Base-by-base conservation (phyloP, 768 basidiomycete species). In the Xerocomellus dryophilus region DNA sequence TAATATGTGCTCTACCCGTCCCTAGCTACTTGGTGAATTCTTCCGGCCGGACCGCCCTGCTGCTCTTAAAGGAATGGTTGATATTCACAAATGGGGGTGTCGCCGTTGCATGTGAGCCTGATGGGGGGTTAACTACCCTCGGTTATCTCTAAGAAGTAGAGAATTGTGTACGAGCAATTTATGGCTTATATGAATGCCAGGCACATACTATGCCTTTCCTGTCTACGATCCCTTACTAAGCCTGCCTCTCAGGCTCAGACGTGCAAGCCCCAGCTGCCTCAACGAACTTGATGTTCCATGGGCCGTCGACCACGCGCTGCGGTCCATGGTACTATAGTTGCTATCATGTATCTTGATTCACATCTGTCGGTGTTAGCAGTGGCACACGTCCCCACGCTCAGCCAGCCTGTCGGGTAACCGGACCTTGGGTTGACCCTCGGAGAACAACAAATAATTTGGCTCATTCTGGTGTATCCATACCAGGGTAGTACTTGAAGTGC, bases 1-100 rank as follows among this genome's bases (percentile, higher is more conserved):
- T 27, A 42, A 48, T 54, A 5, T 51, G 40, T 45, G n/a, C 23
- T 50, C 29, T 40, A 23, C 38, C 40, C 60, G 45, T 42, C 60
- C 64, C 48, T 66, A n/a, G n/a, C n/a, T n/a, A n/a, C n/a, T n/a
- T n/a, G 59, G 44, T 29, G 36, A 61, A 31, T 47, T 41, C 54
- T 40, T 44, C 50, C 56, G 59, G 47, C 50, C 59, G 56, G 59
- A 40, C 52, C 50, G 54, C 45, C 45, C 47, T 27, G 17, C 43
- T 43, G 47, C 41, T 39, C 39, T 45, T 11, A 17, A 34, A 39
- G 64, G 29, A 23, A 41, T 47, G 2, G 34, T n/a, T 25, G 39
- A 53, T 27, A 44, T 42, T 45, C 39, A 15, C 18, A 38, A 52
- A 47, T 48, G 54, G 63, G 20, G 42, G 21, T 29, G 44, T 54